phyloP scores from a whole-genome alignment of 1,139 yeast genomes.

The Meyerozyma elateridarum region DNA sequence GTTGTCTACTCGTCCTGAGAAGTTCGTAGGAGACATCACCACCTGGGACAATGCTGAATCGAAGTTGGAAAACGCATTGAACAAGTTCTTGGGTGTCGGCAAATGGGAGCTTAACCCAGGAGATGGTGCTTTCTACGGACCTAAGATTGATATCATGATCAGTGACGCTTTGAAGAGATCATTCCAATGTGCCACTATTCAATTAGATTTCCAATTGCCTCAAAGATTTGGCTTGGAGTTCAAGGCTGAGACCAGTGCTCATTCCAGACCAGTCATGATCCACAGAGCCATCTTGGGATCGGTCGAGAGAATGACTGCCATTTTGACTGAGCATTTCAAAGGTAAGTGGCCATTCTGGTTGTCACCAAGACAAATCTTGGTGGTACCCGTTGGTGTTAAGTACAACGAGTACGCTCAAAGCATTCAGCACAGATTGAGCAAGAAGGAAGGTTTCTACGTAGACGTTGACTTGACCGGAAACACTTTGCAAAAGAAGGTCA shows the following conservation, averaged over 20 bases:
- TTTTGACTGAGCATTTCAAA: constrained; percentile 92
- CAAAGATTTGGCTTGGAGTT: constrained; percentile 83
- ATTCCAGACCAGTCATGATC: constrained; percentile 87
- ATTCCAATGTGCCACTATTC: constrained; percentile 98
- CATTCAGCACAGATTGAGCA: constrained; percentile 61
- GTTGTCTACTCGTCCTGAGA: constrained; percentile 91
- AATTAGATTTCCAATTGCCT: constrained; percentile 96
- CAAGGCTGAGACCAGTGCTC: constrained; percentile 57
- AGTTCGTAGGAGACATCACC: constrained; percentile 77
- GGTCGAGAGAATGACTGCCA: constrained; percentile 97
- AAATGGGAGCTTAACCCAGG: constrained; percentile 91
- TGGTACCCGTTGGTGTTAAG: constrained; percentile 93
- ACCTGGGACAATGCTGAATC: constrained; percentile 89
- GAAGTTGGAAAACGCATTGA: constrained; percentile 69
- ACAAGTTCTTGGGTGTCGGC: constrained; percentile 64
- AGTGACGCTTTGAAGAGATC: constrained; percentile 89
- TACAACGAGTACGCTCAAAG: constrained; percentile 83
- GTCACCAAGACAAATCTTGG: constrained; percentile 92
- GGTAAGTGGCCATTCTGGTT: constrained; percentile 99
- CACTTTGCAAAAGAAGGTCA: constrained; percentile 93
- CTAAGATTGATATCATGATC: constrained; percentile 92
- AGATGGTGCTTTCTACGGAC: constrained; percentile 99
- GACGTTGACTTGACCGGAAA: constrained; percentile 92
- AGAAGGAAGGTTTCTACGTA: constrained; percentile 72
- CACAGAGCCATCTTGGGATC: constrained; percentile 98